These are phyloP conservation scores for Monosporozyma solicola DNA, from an alignment of 805 yeast species.

Conservation along the genomic window DNA sequence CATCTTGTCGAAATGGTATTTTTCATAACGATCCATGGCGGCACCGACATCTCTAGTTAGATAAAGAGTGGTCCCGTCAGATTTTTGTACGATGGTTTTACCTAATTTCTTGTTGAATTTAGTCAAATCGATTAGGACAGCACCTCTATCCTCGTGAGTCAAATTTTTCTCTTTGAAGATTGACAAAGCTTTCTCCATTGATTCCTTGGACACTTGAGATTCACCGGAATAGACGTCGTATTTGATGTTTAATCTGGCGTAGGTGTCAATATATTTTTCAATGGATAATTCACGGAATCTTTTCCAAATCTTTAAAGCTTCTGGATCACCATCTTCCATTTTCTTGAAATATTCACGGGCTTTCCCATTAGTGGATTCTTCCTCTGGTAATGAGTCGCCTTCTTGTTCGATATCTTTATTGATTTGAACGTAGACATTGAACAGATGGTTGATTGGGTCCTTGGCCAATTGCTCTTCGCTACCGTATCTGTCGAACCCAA, in stretches of 20 bases:
- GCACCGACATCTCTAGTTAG: slow-evolving; percentile 95
- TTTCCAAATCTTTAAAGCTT: slow-evolving; percentile 72
- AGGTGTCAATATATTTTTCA: slow-evolving; percentile 73
- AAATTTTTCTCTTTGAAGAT: slow-evolving; percentile 58
- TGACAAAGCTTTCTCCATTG: slow-evolving; percentile 57
- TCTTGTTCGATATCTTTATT: slow-evolving; percentile 62
- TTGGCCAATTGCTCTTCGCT: slow-evolving; percentile 53
- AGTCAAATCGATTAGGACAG: slow-evolving; percentile 75
- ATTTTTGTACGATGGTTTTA: slow-evolving; percentile 82
- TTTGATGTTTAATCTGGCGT: slow-evolving; percentile 80
- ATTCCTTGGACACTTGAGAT: slow-evolving; percentile 75
- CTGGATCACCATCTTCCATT: slow-evolving; percentile 89
- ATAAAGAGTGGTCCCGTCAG: slow-evolving; percentile 91
- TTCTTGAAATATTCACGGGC: slow-evolving; percentile 80
- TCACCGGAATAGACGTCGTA: slow-evolving; percentile 92
- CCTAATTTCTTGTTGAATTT: slow-evolving; percentile 85
- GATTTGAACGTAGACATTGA: slow-evolving; percentile 82
- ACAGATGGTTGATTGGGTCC: slow-evolving; percentile 90
- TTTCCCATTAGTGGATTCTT: slow-evolving; percentile 55
- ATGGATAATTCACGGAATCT: slow-evolving; percentile 84
- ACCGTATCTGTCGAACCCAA: slow-evolving; percentile 84
- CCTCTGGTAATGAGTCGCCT: slow-evolving; percentile 40
- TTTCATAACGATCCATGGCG: slow-evolving; percentile 79
- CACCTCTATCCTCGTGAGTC: slow-evolving; percentile 82
- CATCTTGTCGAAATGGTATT: slow-evolving; percentile 86